Percentiles rank a stretch among this genome's conserved stretches.
Evolutionary conservation across 148 eudicot species (phyloP).

Genomic region (Polygonum maritimum): DNA sequence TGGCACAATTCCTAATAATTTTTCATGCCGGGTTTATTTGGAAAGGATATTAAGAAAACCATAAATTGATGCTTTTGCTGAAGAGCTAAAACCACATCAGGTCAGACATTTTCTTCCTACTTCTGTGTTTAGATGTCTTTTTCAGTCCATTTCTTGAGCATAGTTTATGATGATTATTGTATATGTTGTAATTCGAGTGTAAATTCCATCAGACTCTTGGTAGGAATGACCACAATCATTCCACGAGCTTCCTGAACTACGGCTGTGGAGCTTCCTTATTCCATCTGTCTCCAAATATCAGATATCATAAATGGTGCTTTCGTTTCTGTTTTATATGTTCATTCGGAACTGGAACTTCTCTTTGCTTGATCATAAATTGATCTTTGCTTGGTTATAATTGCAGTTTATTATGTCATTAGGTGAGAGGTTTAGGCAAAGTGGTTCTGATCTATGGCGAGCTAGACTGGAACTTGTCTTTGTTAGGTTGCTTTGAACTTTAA

Average conservation of each 20-base stretch:
- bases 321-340: too few relatives aligned
- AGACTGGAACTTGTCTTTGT: neutral
- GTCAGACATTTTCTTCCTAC: slow-evolving; percentile 18
- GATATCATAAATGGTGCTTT: too few relatives aligned
- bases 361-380: neutral
- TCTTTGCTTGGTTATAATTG: neutral
- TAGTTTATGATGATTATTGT: too few relatives aligned
- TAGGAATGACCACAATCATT: slow-evolving; percentile 21
- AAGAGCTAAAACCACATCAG: slow-evolving; percentile 97
- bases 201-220: slow-evolving; percentile 36
- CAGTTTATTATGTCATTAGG: neutral
- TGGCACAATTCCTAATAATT: neutral
- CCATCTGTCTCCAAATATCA: too few relatives aligned
- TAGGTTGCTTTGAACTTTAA: too few relatives aligned
- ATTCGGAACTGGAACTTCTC: too few relatives aligned
- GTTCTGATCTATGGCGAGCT: neutral
- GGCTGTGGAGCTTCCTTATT: slow-evolving; percentile 37
- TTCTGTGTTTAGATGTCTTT: neutral
- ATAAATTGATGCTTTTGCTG: slow-evolving; percentile 96
- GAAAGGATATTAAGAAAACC: slow-evolving; percentile 96
- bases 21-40: slow-evolving; percentile 58
- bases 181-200: neutral
- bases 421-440: neutral
- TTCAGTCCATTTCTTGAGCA: neutral
- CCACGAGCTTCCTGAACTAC: slow-evolving; percentile 55